Base-by-base conservation (phyloP, 2,329 filamentous ascomycete genomes). In the Zalaria obscura region DNA sequence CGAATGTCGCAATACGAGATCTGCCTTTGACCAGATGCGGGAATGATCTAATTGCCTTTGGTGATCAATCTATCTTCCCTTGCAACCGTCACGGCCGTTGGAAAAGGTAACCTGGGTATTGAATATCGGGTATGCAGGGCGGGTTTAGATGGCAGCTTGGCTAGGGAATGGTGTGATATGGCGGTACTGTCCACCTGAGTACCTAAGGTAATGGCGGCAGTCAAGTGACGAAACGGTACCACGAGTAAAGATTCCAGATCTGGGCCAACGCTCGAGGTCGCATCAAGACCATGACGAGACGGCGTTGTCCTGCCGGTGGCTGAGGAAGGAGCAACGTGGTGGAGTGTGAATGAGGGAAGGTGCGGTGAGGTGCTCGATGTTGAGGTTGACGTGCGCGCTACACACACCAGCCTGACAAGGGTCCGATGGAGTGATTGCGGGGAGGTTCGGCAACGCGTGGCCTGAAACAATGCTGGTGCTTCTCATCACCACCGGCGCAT, bases 141-240 rank as follows among this genome's bases (percentile, higher is more conserved):
- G 18, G 18, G 18, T 18, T 18, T 18, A 18, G 18, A 18, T 18
- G 18, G 18, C 18, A 18, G 18, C 18, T 18, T 18, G 18, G 18
- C 18, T 18, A 18, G 18, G 18, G 18, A 18, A 18, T 18, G 18
- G 18, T 18, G 18, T 18, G 18, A 18, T 18, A 18, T 18, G 18
- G 18, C 18, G 18, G 11, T 27, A 35, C 25, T 18, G 38, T 39
- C 36, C 36, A 39, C 34, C 37, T 43, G 35, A 42, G 36, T 28
- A 25, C 38, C 25, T 27, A 34, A 34, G 40, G 37, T 26, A 39
- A 32, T 38, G 40, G 32, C 43, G 41, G 45, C 26, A 35, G 29
- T 48, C 45, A 48, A 18, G 48, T 50, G 42, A 48, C 46, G 38
- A 52, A 52, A 35, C 50, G 48, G 40, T 52, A 52, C 48, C 48